Percentiles rank a stretch among this genome's conserved stretches.
Conservation (phyloP, 2,329 filamentous ascomycete species). For the Corynespora cassiicola region DNA sequence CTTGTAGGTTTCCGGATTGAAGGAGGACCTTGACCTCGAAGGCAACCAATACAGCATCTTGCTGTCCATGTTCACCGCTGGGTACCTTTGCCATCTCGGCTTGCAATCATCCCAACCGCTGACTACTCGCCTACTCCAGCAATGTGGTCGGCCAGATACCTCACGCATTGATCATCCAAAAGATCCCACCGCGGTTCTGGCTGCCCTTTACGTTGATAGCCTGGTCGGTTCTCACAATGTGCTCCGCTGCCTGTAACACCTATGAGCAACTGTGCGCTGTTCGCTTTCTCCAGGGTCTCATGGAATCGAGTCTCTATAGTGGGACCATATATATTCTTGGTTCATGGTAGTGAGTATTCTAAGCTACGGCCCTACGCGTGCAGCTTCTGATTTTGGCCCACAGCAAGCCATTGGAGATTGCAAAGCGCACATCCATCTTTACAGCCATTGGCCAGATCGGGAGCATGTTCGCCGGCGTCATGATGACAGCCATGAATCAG, state of each 20-base stretch:
- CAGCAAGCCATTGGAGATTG: conserved; percentile 34
- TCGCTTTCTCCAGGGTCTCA: conserved; percentile 34
- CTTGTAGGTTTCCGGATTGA: conserved; percentile 28
- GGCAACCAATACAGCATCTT: conserved; percentile 39
- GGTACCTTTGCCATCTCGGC: conserved; percentile 12
- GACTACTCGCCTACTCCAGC: conserved; percentile 7
- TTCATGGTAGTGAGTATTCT: conserved; percentile 33
- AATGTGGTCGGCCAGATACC: conserved; percentile 37
- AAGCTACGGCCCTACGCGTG: too few relatives aligned
- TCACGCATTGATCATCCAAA: conserved; percentile 36
- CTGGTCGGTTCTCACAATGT: conserved; percentile 38
- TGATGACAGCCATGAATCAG: conserved; percentile 41
- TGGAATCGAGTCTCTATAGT: conserved; percentile 35
- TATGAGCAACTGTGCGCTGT: conserved; percentile 33
- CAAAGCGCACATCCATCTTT: conserved; percentile 37
- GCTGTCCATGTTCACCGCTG: conserved; percentile 35
- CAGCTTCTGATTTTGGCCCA: background rate
- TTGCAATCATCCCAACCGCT: background rate
- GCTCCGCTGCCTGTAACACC: conserved; percentile 31
- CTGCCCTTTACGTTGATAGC: conserved; percentile 33
- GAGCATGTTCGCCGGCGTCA: conserved; percentile 39
- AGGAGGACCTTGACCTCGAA: conserved; percentile 27
- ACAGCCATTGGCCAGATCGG: conserved; percentile 37
- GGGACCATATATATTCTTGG: conserved; percentile 38
- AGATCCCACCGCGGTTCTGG: conserved; percentile 34